These are phyloP conservation scores for Wickerhamiella occidentalis DNA, from an alignment of 805 yeast genomes.

Conservation along the genomic window DNA sequence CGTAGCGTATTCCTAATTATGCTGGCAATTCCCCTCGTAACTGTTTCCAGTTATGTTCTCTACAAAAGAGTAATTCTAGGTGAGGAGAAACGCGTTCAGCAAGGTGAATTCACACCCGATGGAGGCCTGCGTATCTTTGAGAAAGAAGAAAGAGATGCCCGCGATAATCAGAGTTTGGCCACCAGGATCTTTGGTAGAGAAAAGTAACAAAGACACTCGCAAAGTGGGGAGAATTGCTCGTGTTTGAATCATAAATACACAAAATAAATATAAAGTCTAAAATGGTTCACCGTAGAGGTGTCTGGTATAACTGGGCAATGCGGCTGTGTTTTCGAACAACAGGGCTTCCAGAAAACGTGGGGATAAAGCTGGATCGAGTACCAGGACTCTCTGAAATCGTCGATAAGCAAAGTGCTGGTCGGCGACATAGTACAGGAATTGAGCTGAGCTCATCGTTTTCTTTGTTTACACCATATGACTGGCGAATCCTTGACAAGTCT, in stretches of 20 bases:
- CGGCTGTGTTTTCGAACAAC: background rate
- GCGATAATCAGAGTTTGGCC: slow-evolving; percentile 31
- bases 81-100: slow-evolving; percentile 34
- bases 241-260: no score
- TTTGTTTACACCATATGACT: background rate
- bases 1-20: slow-evolving; percentile 24
- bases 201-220: slow-evolving; percentile 17
- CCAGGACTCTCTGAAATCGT: slow-evolving; percentile 5
- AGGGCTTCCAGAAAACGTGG: background rate
- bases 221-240: no score
- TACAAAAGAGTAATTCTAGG: slow-evolving; percentile 31
- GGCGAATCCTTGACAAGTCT: slow-evolving; percentile 4
- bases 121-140: slow-evolving; percentile 36
- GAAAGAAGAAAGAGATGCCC: slow-evolving; percentile 32
- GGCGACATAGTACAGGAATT: background rate
- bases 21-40: slow-evolving; percentile 25
- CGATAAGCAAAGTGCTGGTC: background rate
- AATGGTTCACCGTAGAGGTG: background rate
- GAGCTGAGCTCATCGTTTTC: slow-evolving; percentile 6
- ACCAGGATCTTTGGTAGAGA: slow-evolving; percentile 36
- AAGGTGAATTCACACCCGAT: slow-evolving; percentile 36
- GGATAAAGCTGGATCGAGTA: background rate
- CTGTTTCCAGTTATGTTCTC: slow-evolving; percentile 23
- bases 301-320: background rate
- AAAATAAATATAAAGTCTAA: background rate